phyloP scores from a whole-genome alignment of 352 stramenopile genomes.

The Thraustochytrium striatum region DNA sequence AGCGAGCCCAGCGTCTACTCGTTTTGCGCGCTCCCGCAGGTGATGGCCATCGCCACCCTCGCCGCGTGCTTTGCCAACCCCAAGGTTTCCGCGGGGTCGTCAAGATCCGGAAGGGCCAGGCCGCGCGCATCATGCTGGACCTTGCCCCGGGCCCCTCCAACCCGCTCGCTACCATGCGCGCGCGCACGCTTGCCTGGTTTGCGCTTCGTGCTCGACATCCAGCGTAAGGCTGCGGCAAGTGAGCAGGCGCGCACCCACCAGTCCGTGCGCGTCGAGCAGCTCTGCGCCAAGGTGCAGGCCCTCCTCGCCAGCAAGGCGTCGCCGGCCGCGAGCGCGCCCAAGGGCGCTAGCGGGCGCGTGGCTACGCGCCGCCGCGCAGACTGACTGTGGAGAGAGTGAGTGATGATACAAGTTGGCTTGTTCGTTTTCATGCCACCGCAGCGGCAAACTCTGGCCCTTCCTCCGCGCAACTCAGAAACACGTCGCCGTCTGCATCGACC shows the following conservation, averaged over 20 bases:
- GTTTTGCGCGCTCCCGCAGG: conserved; percentile 86
- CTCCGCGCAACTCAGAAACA: too few relatives aligned
- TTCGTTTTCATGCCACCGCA: too few relatives aligned
- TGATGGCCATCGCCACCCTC: conserved; percentile 87
- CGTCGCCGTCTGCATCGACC: too few relatives aligned
- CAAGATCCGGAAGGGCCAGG: conserved; percentile 81
- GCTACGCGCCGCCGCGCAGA: too few relatives aligned
- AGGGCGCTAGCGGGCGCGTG: too few relatives aligned
- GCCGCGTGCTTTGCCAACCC: conserved; percentile 77
- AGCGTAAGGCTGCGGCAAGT: background rate
- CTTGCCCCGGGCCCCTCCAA: conserved; percentile 7
- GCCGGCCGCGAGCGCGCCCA: too few relatives aligned
- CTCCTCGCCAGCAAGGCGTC: conserved; percentile 1
- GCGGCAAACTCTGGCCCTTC: too few relatives aligned
- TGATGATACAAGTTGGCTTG: too few relatives aligned
- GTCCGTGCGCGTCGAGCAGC: background rate
- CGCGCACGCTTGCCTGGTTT: conserved; percentile 5
- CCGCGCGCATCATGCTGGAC: conserved; percentile 52
- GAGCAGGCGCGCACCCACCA: background rate
- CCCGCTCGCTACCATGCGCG: background rate
- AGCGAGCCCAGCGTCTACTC: conserved; percentile 73
- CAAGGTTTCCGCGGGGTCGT: conserved; percentile 85
- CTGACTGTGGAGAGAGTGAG: too few relatives aligned
- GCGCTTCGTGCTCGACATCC: conserved; percentile 20
- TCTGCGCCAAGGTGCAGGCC: conserved; percentile 31